Evolutionary conservation across 2,329 filamentous ascomycete species (phyloP), one percentile per base, ranked within the genome.

Genomic region (Leptographium lundbergii): DNA sequence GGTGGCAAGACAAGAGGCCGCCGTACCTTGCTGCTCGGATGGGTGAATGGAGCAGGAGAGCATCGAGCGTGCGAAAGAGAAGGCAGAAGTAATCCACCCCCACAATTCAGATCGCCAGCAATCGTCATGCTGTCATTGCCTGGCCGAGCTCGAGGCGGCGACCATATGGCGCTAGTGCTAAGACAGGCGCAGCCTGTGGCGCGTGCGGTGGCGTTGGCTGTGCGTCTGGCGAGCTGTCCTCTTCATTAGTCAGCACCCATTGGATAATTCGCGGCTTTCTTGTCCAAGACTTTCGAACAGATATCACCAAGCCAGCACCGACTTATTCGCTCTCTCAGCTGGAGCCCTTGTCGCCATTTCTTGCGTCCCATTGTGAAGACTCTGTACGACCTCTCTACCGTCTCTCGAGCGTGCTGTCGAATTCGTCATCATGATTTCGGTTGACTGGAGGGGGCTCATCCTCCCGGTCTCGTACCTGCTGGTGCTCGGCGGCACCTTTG

Each of bases 381-480:
- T 5, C 19, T 45, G 5, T 9, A 45, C 42, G n/a, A 9, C n/a
- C 7, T 45, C 19, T 19, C 6, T 45, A n/a, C 10, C 10, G 6
- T 45, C 13, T n/a, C 39, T 19, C 6, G 11, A 6, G 14, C 39
- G 13, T 42, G 39, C 39, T 42, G 39, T 42, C 13, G 14, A 42
- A 4, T 19, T 42, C 39, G 42, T 36, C 57, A 70, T 64, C 61
- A 81, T 82, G 77, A 73, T 81, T 65, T 72, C 75, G 63, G 72
- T 85, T 65, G 83, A 95, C 79, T 95, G 90, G 90, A 76, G 88
- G 74, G 87, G 88, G 75, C 86, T 97, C 62, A 78, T 84, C 69
- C 83, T 96, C 68, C 92, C 94, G 61, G 82, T 96, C 69, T 86
- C 89, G 74, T 99, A 99, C 74, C 80, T 99, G 61, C 80, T 84